Conservation (phyloP, 371 early-diverging fungal genomes). For the Lichtheimia ramosa region DNA sequence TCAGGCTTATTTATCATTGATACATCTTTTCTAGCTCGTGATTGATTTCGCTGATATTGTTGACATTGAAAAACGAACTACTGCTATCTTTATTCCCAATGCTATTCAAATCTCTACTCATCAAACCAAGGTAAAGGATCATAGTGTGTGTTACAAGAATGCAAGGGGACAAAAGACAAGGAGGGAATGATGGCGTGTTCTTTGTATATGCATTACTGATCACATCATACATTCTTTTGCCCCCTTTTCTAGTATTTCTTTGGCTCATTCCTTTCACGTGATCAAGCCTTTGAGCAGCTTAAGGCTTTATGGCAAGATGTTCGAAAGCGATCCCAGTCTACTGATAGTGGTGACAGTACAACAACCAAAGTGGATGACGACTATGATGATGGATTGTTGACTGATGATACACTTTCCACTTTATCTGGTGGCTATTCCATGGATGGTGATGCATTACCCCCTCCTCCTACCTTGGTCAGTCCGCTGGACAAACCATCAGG, state of each 20-base stretch:
- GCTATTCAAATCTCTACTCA: slow-evolving; percentile 79
- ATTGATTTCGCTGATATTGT: slow-evolving; percentile 82
- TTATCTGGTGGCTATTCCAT: background rate
- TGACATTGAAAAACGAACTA: slow-evolving; percentile 77
- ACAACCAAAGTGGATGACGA: slow-evolving; percentile 8
- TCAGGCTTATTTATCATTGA: background rate
- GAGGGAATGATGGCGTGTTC: no score
- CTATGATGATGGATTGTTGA: slow-evolving; percentile 3
- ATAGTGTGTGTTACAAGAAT: background rate
- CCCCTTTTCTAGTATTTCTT: slow-evolving; percentile 60
- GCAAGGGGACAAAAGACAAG: no score
- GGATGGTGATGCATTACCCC: slow-evolving; percentile 4
- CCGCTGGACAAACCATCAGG: background rate
- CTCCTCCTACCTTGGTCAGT: slow-evolving; percentile 1
- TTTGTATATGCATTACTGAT: no score
- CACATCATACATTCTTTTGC: background rate
- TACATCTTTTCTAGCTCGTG: slow-evolving; percentile 55
- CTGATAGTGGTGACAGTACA: slow-evolving; percentile 2
- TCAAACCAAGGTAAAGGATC: slow-evolving; percentile 57
- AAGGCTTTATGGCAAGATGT: slow-evolving; percentile 60
- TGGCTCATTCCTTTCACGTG: slow-evolving; percentile 79
- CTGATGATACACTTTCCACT: slow-evolving; percentile 7
- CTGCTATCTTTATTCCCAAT: slow-evolving; percentile 85
- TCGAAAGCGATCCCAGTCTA: slow-evolving; percentile 3
- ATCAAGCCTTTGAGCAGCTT: slow-evolving; percentile 72